These are phyloP conservation scores for Myxozyma nipponensis DNA, from an alignment of 805 yeast genomes.

Conservation along the genomic window DNA sequence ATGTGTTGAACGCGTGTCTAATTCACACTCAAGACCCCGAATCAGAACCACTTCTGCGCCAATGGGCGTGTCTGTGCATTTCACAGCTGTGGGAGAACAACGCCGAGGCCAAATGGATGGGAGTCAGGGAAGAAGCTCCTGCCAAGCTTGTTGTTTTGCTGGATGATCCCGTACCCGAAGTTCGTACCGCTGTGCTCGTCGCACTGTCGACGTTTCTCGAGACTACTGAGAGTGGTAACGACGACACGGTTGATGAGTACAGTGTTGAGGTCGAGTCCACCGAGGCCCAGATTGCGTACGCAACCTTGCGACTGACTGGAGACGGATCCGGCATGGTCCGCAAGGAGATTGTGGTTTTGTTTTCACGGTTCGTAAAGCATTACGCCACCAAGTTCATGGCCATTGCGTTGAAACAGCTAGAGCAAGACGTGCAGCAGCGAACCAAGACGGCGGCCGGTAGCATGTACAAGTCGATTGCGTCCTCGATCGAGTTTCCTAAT, in stretches of 20 bases:
- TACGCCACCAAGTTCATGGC: constrained; percentile 74
- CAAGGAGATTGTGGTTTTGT: constrained; percentile 73
- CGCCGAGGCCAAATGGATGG: constrained; percentile 69
- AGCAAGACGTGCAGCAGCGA: constrained; percentile 51
- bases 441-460: background rate
- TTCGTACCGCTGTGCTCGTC: constrained; percentile 74
- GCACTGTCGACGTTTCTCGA: constrained; percentile 69
- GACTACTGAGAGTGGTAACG: constrained; percentile 32
- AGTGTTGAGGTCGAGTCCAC: constrained; percentile 40
- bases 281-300: constrained; percentile 66
- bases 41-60: constrained; percentile 71
- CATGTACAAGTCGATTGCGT: background rate
- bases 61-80: constrained; percentile 82
- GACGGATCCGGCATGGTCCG: constrained; percentile 91
- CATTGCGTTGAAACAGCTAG: constrained; percentile 78
- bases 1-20: constrained; percentile 63
- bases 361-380: constrained; percentile 67
- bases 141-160: constrained; percentile 55
- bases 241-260: constrained; percentile 15
- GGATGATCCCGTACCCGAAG: constrained; percentile 92
- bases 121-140: constrained; percentile 60
- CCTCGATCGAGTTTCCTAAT: constrained; percentile 47
- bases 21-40: constrained; percentile 67
- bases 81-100: constrained; percentile 72
- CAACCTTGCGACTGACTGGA: constrained; percentile 61